phyloP scores from a whole-genome alignment of 2,329 filamentous ascomycete genomes.

The Epichloe amarillans region DNA sequence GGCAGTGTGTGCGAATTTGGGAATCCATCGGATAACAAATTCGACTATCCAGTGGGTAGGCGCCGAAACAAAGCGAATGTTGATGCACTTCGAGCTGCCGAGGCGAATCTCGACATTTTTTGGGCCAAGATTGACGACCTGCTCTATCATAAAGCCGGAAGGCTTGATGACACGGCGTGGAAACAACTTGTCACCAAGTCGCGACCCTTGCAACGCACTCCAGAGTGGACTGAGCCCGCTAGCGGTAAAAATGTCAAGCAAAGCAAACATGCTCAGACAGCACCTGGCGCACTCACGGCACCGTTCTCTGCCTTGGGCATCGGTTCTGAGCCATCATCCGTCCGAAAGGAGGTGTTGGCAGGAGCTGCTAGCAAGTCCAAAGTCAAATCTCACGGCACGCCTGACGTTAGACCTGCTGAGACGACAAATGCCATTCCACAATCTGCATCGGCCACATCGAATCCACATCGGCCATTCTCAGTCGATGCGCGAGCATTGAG shows the following conservation, averaged over 20 bases:
- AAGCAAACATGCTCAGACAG: background rate
- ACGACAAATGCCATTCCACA: background rate
- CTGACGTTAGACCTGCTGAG: background rate
- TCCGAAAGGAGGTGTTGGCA: background rate
- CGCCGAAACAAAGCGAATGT: slow-evolving; percentile 31
- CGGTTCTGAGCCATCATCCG: background rate
- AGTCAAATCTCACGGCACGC: slow-evolving; percentile 8
- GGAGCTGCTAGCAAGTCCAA: slow-evolving; percentile 9
- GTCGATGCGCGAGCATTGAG: slow-evolving; percentile 21
- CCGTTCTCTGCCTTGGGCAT: slow-evolving; percentile 15
- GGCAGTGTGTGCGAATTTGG: slow-evolving; percentile 11
- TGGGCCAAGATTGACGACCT: slow-evolving; percentile 3
- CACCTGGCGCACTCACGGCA: slow-evolving; percentile 5
- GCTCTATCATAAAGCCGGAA: background rate
- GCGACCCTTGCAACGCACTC: slow-evolving; percentile 31
- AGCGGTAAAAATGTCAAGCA: slow-evolving; percentile 1
- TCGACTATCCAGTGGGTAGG: slow-evolving; percentile 30
- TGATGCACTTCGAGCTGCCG: slow-evolving; percentile 29
- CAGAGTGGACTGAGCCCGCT: slow-evolving; percentile 30
- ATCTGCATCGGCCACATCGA: background rate
- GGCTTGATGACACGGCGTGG: background rate
- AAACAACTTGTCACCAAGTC: slow-evolving; percentile 17
- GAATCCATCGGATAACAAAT: slow-evolving; percentile 24
- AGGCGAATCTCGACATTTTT: slow-evolving; percentile 15
- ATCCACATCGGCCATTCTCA: slow-evolving; percentile 3